These are phyloP conservation scores for Penicillium sclerotigenum DNA, from an alignment of 2,329 filamentous ascomycete species.

Conservation along the genomic window DNA sequence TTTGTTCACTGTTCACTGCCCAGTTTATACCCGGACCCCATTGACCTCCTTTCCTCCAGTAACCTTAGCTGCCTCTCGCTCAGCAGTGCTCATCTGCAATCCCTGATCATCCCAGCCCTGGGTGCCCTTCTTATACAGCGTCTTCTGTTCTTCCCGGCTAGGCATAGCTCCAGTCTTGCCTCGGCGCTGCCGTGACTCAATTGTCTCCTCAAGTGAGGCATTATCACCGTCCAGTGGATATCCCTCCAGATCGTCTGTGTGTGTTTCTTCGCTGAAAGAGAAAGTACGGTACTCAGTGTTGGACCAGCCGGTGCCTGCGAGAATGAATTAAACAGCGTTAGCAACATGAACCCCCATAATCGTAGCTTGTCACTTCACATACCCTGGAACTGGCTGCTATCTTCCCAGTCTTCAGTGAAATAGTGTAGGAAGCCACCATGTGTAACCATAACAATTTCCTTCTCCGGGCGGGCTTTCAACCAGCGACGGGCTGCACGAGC, in stretches of 20 bases:
- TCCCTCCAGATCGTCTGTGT: slow-evolving; percentile 47
- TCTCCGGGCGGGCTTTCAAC: slow-evolving; percentile 53
- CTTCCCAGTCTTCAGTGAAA: slow-evolving; percentile 76
- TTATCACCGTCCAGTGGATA: slow-evolving; percentile 38
- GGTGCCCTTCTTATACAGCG: slow-evolving; percentile 39
- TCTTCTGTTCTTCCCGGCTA: slow-evolving; percentile 38
- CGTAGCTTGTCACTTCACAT: slow-evolving; percentile 11
- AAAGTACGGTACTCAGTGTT: slow-evolving; percentile 73
- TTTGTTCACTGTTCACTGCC: slow-evolving; percentile 2
- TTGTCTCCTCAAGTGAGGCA: slow-evolving; percentile 42
- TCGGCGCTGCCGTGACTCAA: slow-evolving; percentile 41
- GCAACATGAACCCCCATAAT: neutral
- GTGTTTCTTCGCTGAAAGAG: slow-evolving; percentile 55
- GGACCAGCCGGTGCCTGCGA: slow-evolving; percentile 65
- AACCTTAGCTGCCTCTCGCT: slow-evolving; percentile 35
- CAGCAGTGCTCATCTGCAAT: slow-evolving; percentile 37
- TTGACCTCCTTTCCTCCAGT: slow-evolving; percentile 33
- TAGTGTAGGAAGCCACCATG: slow-evolving; percentile 85
- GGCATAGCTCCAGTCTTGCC: slow-evolving; percentile 37
- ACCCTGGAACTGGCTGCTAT: slow-evolving; percentile 50
- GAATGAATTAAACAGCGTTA: neutral
- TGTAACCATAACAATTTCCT: slow-evolving; percentile 72
- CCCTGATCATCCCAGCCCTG: slow-evolving; percentile 46
- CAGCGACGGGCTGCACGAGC: slow-evolving; percentile 60
- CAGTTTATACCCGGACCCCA: slow-evolving; percentile 27